Evolutionary conservation across 306 rosid genomes (phyloP), one percentile per base, ranked within the genome.

Genomic region (Prosopis cineraria): DNA sequence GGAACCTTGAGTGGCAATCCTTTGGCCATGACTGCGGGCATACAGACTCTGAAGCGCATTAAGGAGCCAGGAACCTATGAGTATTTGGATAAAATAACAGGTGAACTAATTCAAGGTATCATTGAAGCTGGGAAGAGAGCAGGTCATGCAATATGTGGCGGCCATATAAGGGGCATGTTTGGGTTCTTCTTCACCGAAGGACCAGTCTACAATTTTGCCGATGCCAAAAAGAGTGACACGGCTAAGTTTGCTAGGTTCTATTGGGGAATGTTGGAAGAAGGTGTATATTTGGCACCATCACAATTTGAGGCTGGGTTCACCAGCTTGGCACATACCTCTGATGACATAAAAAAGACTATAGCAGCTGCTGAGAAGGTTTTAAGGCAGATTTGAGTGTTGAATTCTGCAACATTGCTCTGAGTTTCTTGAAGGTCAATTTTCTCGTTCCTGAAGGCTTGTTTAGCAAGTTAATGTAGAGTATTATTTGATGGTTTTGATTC

Each of bases 241-340:
- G 89, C 83, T 9, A 95, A 93, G 85, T 93, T 93, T 83, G 96
- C 80, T 4, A 93, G 84, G 85, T 96, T 96, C 82, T 83, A 77
- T 69, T 81, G 98, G 89, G 98, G 91, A 69, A 88, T 95, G 98
- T 78, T 95, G 84, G 97, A 88, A 41, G 96, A 95, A 88, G 99
- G 98, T 34, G 96, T 95, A 7, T 96, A 96, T 75, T 86, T 91
- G 53, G 99, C 99, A 68, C 99, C 99, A 56, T 91, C 96, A 14
- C 98, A 93, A 87, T 96, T 93, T 78, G 99, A 96, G 84, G 98
- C 98, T 70, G 99, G 99, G 31, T 91, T 93, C 80, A 96, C 99
- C 43, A 96, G 97, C 84, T 89, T 96, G 89, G 97, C 99, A 1
- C 99, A 90, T 75, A 76, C 91, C 71, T 68, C 90, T 27, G 93